Evolutionary conservation across 2,329 filamentous ascomycete genomes (phyloP), one percentile per base, ranked within the genome.

Genomic region (Fusarium circinatum): DNA sequence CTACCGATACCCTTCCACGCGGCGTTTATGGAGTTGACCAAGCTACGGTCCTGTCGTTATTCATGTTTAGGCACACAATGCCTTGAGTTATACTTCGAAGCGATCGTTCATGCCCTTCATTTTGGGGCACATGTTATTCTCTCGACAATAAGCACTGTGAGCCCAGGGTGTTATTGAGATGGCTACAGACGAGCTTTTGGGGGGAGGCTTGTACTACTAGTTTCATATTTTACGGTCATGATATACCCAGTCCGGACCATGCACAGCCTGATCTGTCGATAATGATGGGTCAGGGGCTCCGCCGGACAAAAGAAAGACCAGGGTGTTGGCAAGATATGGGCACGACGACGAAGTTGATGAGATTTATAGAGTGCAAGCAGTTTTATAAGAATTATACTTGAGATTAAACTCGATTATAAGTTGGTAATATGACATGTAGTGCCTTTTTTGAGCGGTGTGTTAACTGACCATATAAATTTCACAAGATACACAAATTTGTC

Each of bases 1-100:
- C 74, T 73, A 78, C 44, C 64, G 76, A 78, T 78, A 79, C 75
- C 78, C 78, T 77, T 75, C 71, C 68, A 74, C 63, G 65, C 63
- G 75, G 76, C 65, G 75, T 79, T 77, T 65, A 68, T 62, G 76
- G 72, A 73, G 72, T 76, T 62, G 68, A 67, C 49, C 68, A 62
- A 32, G 26, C 51, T 71, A 32, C 62, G 71, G 71, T 65, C 63
- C 44, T 47, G 26, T 36, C 61, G 71, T 71, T 72, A 59, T 63
- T 58, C 58, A 55, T 66, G 41, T 64, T 49, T 36, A 45, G 68
- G 66, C 62, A 73, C 49, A 52, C 28, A 64, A 59, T 65, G 56
- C 58, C 62, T 63, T 54, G 28, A 38, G 57, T 47, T 70, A 72
- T 54, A 70, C 62, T 78, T 76, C 65, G 57, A 74, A 76, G 71